phyloP scores from a whole-genome alignment of 2,329 filamentous ascomycete species.

The Exophiala phaeomuriformis region DNA sequence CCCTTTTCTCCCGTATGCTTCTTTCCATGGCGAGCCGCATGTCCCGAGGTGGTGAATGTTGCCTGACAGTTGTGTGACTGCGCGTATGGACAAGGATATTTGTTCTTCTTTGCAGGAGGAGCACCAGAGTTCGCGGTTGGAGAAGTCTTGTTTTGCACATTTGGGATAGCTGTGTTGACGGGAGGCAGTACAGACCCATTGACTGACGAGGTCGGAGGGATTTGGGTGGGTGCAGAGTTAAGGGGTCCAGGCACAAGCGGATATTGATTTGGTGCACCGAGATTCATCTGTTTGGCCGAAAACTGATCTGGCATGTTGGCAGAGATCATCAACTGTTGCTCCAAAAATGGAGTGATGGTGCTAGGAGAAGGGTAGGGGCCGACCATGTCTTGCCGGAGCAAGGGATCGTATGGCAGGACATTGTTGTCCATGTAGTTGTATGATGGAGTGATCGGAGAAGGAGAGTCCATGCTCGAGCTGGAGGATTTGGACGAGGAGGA shows the following conservation, averaged over 20 bases:
- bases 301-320: constrained; percentile 17
- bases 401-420: constrained; percentile 23
- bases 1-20: constrained; percentile 64
- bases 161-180: constrained; percentile 2
- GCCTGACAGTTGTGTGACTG: constrained; percentile 53
- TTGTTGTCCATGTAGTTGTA: constrained; percentile 24
- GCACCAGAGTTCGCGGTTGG: constrained; percentile 9
- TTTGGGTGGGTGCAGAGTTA: constrained; percentile 10
- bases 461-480: constrained; percentile 28
- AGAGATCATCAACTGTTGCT: constrained; percentile 24
- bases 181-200: constrained; percentile 6
- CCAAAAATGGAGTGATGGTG: constrained; percentile 27
- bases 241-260: constrained; percentile 12
- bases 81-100: constrained; percentile 59
- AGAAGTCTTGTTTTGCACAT: constrained; percentile 10
- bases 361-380: constrained; percentile 25
- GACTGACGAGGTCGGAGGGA: constrained; percentile 10
- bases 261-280: constrained; percentile 15
- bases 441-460: constrained; percentile 26
- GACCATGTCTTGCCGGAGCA: constrained; percentile 23
- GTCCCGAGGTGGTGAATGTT: constrained; percentile 60
- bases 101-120: constrained; percentile 46
- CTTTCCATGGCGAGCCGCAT: constrained; percentile 60
- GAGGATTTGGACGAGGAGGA: constrained; percentile 23
- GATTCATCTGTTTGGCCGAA: constrained; percentile 9